phyloP scores from a whole-genome alignment of 2,329 filamentous ascomycete genomes.

The Metarhizium robertsii region DNA sequence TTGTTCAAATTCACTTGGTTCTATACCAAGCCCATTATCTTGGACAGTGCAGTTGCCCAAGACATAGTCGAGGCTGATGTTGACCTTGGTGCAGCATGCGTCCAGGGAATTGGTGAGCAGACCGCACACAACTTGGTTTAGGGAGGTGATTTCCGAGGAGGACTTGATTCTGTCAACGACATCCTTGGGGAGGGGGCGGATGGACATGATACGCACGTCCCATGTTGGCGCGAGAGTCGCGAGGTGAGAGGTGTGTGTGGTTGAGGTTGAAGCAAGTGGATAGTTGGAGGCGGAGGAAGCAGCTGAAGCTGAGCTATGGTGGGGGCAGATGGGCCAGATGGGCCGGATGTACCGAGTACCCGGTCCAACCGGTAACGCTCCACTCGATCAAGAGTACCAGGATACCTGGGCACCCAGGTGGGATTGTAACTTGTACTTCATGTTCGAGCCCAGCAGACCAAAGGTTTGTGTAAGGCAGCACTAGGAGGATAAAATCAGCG shows the following conservation, averaged over 20 bases:
- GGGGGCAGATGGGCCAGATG: no score
- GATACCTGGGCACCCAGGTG: no score
- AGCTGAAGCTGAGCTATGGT: not conserved
- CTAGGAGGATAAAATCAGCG: no score
- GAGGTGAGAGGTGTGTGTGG: no score
- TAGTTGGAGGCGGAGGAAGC: not conserved
- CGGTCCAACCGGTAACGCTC: no score
- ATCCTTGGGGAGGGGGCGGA: constrained; percentile 59
- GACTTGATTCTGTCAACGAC: constrained; percentile 76
- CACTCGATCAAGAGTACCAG: no score
- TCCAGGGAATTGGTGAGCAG: constrained; percentile 81
- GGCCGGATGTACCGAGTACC: no score
- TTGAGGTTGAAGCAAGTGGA: not conserved
- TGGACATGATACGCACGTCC: constrained; percentile 40
- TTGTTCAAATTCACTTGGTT: constrained; percentile 59
- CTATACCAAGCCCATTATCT: constrained; percentile 76
- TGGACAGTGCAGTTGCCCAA: constrained; percentile 72
- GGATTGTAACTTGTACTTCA: no score
- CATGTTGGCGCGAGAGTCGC: not conserved
- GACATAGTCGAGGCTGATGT: constrained; percentile 62
- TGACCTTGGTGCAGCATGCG: constrained; percentile 59
- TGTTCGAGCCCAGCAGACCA: no score
- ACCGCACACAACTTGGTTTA: constrained; percentile 62
- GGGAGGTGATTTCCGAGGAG: constrained; percentile 65
- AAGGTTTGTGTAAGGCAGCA: no score